A percentile compares a stretch with the other conserved stretches of the same genome.
These are phyloP conservation scores for Sergeia podlipaevii DNA, from an alignment of 208 protist species.

Conservation along the genomic window DNA sequence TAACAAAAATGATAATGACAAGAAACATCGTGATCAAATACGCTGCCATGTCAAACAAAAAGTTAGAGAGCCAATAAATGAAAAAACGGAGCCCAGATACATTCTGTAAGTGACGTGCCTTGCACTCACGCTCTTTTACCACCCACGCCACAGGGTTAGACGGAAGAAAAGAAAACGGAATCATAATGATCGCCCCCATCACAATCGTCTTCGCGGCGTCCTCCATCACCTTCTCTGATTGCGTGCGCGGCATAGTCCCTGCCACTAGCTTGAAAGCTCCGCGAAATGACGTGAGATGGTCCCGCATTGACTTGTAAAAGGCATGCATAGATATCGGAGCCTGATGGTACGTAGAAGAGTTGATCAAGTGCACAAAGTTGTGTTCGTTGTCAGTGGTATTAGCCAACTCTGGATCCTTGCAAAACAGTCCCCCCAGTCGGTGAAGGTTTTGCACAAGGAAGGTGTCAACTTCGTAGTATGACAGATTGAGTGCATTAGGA, in stretches of 20 bases:
- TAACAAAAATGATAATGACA: constrained; percentile 22
- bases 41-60: constrained; percentile 28
- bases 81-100: constrained; percentile 62
- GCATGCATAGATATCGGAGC: constrained; percentile 17
- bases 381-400: constrained; percentile 3
- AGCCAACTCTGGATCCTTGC: constrained; percentile 20
- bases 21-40: constrained; percentile 40
- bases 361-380: constrained; percentile 19
- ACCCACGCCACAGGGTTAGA: constrained; percentile 62
- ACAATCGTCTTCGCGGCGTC: constrained; percentile 20
- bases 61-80: constrained; percentile 66
- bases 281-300: constrained; percentile 3
- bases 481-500: constrained; percentile 10
- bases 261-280: constrained; percentile 3
- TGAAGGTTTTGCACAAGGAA: constrained; percentile 8
- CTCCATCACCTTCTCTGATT: constrained; percentile 13
- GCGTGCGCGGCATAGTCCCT: constrained; percentile 15
- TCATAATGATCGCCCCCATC: constrained; percentile 42
- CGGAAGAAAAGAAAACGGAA: constrained; percentile 65
- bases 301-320: constrained; percentile 18
- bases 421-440: constrained; percentile 17
- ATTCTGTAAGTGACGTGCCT: constrained; percentile 71
- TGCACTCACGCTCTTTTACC: constrained; percentile 79
- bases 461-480: constrained; percentile 21
- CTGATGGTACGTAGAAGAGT: constrained; percentile 29